phyloP scores from a whole-genome alignment of 2,329 filamentous ascomycete genomes.

The Colletotrichum sp. region DNA sequence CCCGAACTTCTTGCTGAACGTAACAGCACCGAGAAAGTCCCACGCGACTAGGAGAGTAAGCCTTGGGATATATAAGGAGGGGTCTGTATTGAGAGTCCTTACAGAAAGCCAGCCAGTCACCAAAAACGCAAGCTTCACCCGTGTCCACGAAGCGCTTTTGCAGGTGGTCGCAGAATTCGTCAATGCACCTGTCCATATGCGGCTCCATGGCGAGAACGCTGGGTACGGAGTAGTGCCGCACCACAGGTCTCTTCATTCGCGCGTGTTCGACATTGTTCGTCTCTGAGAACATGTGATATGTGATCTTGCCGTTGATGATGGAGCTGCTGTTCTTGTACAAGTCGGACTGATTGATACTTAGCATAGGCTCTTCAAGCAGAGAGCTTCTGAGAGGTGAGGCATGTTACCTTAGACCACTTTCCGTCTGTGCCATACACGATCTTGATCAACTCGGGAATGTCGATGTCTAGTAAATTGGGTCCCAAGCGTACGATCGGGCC shows the following conservation, averaged over 20 bases:
- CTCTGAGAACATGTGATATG: constrained; percentile 42
- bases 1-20: constrained; percentile 44
- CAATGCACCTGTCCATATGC: constrained; percentile 34
- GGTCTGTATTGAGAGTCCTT: background rate
- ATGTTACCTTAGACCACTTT: constrained; percentile 27
- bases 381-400: fast-evolving
- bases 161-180: constrained; percentile 31
- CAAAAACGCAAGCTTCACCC: constrained; percentile 21
- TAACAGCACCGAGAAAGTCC: constrained; percentile 46
- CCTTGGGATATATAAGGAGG: background rate
- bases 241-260: constrained; percentile 39
- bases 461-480: constrained; percentile 31
- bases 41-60: constrained; percentile 30
- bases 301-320: constrained; percentile 37
- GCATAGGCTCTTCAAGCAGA: background rate
- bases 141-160: constrained; percentile 33
- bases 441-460: constrained; percentile 30
- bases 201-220: constrained; percentile 33
- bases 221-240: constrained; percentile 36
- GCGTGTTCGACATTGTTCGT: constrained; percentile 36
- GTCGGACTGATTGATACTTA: constrained; percentile 32
- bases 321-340: constrained; percentile 40
- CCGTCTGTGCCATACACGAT: constrained; percentile 31
- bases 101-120: constrained; percentile 30
- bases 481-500: constrained; percentile 34